Evolutionary conservation across 192 early-diverging fungal genomes (phyloP).

Genomic region (Linnemannia exigua): DNA sequence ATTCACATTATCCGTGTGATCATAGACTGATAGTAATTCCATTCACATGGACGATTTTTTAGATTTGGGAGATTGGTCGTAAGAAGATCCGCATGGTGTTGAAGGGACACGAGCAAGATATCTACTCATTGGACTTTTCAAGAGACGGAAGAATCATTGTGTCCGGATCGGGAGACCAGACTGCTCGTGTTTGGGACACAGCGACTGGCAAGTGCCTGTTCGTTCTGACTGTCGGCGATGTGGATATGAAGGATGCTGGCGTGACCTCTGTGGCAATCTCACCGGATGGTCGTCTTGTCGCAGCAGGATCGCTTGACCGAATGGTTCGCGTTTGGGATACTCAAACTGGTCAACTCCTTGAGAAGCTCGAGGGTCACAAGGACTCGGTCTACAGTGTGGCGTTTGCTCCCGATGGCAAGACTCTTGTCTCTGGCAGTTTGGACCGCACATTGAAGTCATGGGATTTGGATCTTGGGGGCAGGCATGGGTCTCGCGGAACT

Average conservation of each 20-base stretch:
- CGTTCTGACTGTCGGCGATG: constrained; percentile 83
- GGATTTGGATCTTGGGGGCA: constrained; percentile 76
- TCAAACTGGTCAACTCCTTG: constrained; percentile 80
- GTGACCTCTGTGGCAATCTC: constrained; percentile 97
- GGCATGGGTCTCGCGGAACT: constrained; percentile 46
- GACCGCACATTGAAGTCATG: constrained; percentile 94
- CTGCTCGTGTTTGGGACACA: constrained; percentile 91
- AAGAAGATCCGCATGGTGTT: constrained; percentile 76
- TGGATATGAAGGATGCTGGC: constrained; percentile 89
- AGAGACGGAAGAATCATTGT: constrained; percentile 90
- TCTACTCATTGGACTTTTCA: constrained; percentile 96
- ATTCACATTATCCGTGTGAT: background rate
- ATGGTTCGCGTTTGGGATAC: constrained; percentile 96
- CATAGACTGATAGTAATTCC: background rate
- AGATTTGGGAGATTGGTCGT: constrained; percentile 79
- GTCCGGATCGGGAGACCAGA: constrained; percentile 89
- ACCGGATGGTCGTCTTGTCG: constrained; percentile 89
- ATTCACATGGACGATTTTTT: background rate
- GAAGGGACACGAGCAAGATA: constrained; percentile 94
- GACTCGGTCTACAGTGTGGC: constrained; percentile 97
- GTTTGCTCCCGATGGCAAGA: constrained; percentile 93
- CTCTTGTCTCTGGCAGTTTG: constrained; percentile 92
- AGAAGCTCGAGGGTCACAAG: constrained; percentile 95
- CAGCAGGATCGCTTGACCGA: constrained; percentile 92
- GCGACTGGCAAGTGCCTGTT: constrained; percentile 78